phyloP scores from a whole-genome alignment of 371 early-diverging fungal species.

The Mortierella sp. region DNA sequence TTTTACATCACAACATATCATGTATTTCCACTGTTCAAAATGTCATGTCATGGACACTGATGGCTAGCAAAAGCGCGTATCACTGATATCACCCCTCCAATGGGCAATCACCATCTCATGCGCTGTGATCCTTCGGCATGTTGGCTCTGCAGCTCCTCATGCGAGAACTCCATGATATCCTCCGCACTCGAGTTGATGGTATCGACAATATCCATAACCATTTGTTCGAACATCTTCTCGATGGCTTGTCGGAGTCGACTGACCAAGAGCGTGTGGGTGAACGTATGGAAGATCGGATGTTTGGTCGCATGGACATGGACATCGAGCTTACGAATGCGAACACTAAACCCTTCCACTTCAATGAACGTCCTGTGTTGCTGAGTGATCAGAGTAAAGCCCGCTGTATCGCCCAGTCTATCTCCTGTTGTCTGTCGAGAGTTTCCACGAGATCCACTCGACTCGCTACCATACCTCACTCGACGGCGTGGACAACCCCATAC shows the following conservation, averaged over 20 bases:
- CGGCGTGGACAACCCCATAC: conserved; percentile 7
- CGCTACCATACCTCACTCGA: background rate
- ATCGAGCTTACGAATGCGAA: conserved; percentile 21
- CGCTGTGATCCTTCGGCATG: background rate
- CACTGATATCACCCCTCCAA: too few species aligned
- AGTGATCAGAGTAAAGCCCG: too few species aligned
- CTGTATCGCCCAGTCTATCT: too few species aligned
- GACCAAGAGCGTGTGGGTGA: conserved; percentile 14
- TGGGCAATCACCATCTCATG: too few species aligned
- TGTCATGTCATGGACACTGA: too few species aligned
- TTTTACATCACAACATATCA: too few species aligned
- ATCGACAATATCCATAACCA: conserved; percentile 9
- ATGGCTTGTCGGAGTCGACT: conserved; percentile 22
- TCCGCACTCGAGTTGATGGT: conserved; percentile 24
- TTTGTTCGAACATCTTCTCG: conserved; percentile 21
- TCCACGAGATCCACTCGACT: background rate
- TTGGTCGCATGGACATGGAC: conserved; percentile 23
- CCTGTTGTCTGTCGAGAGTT: background rate
- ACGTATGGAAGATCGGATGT: conserved; percentile 20
- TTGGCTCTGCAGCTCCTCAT: conserved; percentile 13
- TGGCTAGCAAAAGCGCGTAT: too few species aligned
- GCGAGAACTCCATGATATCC: conserved; percentile 12
- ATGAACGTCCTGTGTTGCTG: conserved; percentile 4
- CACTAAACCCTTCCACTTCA: conserved; percentile 17
- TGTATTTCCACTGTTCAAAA: too few species aligned